Evolutionary conservation across 441 rosid species (phyloP).

Genomic region (Corymbia citriodora): DNA sequence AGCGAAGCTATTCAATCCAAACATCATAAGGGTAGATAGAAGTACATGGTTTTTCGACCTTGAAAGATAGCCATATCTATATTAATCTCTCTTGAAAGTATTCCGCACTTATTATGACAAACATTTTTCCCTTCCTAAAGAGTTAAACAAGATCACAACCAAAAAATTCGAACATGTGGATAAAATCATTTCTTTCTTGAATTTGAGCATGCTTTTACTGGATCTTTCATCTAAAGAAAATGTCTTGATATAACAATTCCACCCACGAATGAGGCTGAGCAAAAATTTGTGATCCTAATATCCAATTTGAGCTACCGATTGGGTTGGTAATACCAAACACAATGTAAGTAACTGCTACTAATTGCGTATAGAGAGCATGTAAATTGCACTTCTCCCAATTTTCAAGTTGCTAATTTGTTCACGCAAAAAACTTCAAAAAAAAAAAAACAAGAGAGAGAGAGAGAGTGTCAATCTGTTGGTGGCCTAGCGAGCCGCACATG

Average conservation of each 20-base stretch:
- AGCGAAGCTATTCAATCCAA: not conserved
- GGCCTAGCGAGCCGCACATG: not conserved
- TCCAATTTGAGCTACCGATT: not conserved
- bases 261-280: not conserved
- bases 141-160: not conserved
- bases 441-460: not conserved
- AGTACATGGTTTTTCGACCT: not conserved
- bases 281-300: not conserved
- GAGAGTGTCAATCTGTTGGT: not conserved
- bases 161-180: rapidly evolving
- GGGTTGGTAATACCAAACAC: not conserved
- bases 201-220: not conserved
- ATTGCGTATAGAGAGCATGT: not conserved
- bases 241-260: not conserved
- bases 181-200: not conserved
- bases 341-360: not conserved
- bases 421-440: not conserved
- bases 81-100: not conserved
- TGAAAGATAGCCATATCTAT: not conserved
- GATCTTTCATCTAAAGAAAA: not conserved
- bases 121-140: not conserved
- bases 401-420: not conserved
- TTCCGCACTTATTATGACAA: not conserved
- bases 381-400: not conserved
- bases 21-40: not conserved